Evolutionary conservation across 208 protist species (phyloP), one percentile per base, ranked within the genome.

Genomic region (Leptomonas pyrrhocoris): DNA sequence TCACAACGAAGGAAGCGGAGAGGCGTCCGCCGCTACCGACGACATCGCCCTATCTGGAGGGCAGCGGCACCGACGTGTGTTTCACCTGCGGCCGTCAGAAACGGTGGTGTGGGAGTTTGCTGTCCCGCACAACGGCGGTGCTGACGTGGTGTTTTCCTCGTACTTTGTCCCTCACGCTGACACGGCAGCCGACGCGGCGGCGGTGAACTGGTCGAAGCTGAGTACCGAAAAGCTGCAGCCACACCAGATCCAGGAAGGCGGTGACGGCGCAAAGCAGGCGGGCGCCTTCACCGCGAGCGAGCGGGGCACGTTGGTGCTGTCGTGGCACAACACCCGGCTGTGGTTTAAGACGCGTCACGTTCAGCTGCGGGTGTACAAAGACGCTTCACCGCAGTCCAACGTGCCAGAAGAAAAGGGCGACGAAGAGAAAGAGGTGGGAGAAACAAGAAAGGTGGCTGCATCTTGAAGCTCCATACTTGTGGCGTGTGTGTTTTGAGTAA

Each of bases 41-140:
- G 49, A 81, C 73, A 49, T 51, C 75, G 8, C 16, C 25, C 18
- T 46, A 77, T 8, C 40, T 5, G 31, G 51, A 60, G 36, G 58
- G 53, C 38, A 78, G 53, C 21, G 56, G 65, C 53, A 48, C 67
- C 28, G 79, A 21, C n/a, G 57, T 75, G 42, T 73, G 50, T 53
- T 77, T 81, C 51, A 21, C 31, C 21, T 93, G 28, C 27, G 42
- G 16, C 25, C 51, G 0, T 16, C 59, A 15, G 81, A 90, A 21
- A 83, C 84, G 56, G 63, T 89, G 30, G 64, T 76, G 23, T 93
- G 87, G 84, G 87, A 93, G 45, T 93, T 86, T 48, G 50, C 42
- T 0, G 79, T 85, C n/a, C 11, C n/a, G 46, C 34, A 75, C 18
- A 60, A 68, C 13, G 27, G 73, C 13, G 27, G 73, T 19, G 38